Conservation (phyloP, 202 grass and related monocot species). For the Schoenoplectus tabernaemontani region DNA sequence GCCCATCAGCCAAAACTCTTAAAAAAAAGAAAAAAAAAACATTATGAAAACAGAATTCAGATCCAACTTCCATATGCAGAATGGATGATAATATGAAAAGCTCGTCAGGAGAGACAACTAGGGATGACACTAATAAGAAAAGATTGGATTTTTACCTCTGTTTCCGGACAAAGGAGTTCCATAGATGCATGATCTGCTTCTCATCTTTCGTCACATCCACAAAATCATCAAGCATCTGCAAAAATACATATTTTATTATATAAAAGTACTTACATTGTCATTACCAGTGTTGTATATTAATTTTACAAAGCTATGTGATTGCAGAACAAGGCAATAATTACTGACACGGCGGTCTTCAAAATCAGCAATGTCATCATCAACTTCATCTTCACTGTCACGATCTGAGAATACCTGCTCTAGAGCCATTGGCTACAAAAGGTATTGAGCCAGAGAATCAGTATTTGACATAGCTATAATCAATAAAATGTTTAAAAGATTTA, state of each 20-base stretch:
- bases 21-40: constrained; percentile 6
- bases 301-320: not conserved
- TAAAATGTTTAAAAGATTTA: not conserved
- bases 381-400: constrained; percentile 84
- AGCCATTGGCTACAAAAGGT: constrained; percentile 60
- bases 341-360: constrained; percentile 81
- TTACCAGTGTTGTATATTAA: not conserved
- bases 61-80: not conserved
- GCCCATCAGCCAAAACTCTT: constrained; percentile 68
- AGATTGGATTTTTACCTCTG: constrained; percentile 53
- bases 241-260: no score
- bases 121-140: not conserved
- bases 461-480: not conserved
- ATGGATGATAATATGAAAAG: not conserved
- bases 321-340: constrained; percentile 27
- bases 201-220: constrained; percentile 69
- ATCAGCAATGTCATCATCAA: constrained; percentile 83
- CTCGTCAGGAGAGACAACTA: not conserved
- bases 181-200: constrained; percentile 82
- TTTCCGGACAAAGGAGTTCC: constrained; percentile 89
- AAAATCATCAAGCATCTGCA: constrained; percentile 87
- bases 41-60: not conserved
- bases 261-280: not conserved
- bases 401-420: constrained; percentile 62
- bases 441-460: not conserved